Percentiles rank a stretch among this genome's conserved stretches.
These are phyloP conservation scores for Dryas octopetala DNA, from an alignment of 306 rosid genomes.

Conservation along the genomic window DNA sequence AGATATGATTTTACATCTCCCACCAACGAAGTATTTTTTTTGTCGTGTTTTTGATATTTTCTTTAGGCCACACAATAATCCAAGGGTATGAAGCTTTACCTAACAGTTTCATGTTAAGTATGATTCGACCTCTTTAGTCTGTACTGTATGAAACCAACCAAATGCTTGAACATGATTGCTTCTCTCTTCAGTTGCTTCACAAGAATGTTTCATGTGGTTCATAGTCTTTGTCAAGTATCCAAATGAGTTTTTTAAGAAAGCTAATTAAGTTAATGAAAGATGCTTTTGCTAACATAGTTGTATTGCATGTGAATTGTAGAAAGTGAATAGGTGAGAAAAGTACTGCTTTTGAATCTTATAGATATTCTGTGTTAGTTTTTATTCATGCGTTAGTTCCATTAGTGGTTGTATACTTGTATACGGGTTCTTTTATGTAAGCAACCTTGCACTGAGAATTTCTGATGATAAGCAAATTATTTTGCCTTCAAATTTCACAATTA, in stretches of 20 bases:
- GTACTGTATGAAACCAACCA: neutral
- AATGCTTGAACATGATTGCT: neutral
- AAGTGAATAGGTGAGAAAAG: neutral
- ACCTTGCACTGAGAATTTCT: slow-evolving; percentile 19
- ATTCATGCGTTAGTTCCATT: neutral
- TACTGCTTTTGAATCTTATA: neutral
- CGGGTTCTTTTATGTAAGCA: slow-evolving; percentile 1
- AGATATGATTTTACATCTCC: neutral
- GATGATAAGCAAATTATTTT: slow-evolving; percentile 9
- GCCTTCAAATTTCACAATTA: slow-evolving; percentile 14
- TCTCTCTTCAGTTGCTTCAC: neutral
- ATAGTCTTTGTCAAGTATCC: neutral
- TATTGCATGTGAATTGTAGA: neutral
- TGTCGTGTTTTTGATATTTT: neutral
- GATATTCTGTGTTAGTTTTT: neutral
- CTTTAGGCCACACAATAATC: neutral
- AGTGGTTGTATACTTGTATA: neutral
- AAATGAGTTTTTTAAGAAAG: neutral
- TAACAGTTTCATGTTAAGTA: neutral
- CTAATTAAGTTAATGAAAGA: neutral
- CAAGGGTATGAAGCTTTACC: neutral
- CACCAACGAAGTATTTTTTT: neutral
- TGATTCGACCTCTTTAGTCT: neutral
- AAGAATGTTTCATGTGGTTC: neutral
- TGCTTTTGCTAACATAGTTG: neutral